These are phyloP conservation scores for Suillus weaverae DNA, from an alignment of 768 basidiomycete species.

Conservation along the genomic window DNA sequence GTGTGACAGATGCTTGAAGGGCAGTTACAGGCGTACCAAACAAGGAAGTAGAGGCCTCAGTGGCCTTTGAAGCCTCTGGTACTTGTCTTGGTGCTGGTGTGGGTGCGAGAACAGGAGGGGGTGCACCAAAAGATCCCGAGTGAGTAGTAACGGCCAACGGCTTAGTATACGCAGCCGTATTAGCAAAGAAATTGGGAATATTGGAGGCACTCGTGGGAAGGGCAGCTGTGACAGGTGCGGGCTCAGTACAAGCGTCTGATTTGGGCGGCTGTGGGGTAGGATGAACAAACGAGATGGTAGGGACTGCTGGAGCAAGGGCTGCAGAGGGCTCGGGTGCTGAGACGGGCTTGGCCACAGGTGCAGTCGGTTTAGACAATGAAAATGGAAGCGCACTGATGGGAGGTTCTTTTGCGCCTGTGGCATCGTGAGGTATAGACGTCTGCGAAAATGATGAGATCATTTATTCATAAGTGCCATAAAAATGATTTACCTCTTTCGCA, in stretches of 20 bases:
- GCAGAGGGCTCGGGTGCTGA: slow-evolving; percentile 13
- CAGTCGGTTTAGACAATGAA: slow-evolving; percentile 48
- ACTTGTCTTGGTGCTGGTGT: slow-evolving; percentile 9
- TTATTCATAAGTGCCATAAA: slow-evolving; percentile 6
- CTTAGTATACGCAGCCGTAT: slow-evolving; percentile 47
- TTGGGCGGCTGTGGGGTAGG: slow-evolving; percentile 28
- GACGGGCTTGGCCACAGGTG: slow-evolving; percentile 17
- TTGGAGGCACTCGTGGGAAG: slow-evolving; percentile 19
- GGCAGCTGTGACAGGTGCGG: slow-evolving; percentile 13
- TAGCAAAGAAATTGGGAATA: slow-evolving; percentile 67
- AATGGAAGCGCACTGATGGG: slow-evolving; percentile 66
- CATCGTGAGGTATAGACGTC: slow-evolving; percentile 41
- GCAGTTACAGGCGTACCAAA: slow-evolving; percentile 15
- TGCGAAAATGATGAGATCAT: slow-evolving; percentile 16
- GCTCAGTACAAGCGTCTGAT: slow-evolving; percentile 16
- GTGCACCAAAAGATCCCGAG: slow-evolving; percentile 21
- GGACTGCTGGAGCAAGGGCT: slow-evolving; percentile 11
- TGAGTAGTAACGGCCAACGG: slow-evolving; percentile 21
- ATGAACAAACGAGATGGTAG: slow-evolving; percentile 25
- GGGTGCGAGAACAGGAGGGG: slow-evolving; percentile 22
- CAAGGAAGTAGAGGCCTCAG: slow-evolving; percentile 10
- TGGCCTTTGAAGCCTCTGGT: slow-evolving; percentile 10
- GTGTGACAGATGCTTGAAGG: slow-evolving; percentile 1
- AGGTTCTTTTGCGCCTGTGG: slow-evolving; percentile 57
- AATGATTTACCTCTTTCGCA: slow-evolving; percentile 52